A percentile compares a stretch with the other conserved stretches of the same genome.
Evolutionary conservation across 2,329 filamentous ascomycete species (phyloP).

Genomic region (Colletotrichum salicis): DNA sequence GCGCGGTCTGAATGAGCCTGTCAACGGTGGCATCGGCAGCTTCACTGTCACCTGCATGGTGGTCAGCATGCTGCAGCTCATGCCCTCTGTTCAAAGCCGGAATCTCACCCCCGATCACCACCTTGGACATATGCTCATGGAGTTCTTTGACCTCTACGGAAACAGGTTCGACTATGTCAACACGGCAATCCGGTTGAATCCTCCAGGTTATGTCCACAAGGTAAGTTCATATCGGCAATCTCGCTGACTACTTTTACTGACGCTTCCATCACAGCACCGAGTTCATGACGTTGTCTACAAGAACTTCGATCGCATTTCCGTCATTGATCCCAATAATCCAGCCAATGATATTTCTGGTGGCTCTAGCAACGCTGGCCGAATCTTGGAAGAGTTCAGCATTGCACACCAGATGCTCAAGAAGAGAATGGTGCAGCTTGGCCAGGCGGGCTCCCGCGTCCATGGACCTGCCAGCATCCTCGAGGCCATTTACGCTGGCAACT

Average conservation of each 20-base stretch:
- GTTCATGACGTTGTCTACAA: constrained; percentile 59
- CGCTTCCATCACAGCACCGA: neutral
- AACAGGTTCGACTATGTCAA: constrained; percentile 77
- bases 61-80: constrained; percentile 84
- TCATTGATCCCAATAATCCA: constrained; percentile 89
- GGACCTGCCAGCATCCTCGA: constrained; percentile 70
- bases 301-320: constrained; percentile 77
- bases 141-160: constrained; percentile 92
- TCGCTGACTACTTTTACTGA: neutral
- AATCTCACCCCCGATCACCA: constrained; percentile 71
- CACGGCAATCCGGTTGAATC: constrained; percentile 80
- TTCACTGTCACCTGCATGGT: constrained; percentile 96
- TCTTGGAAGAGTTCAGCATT: constrained; percentile 75
- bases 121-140: constrained; percentile 82
- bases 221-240: constrained; percentile 53
- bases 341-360: constrained; percentile 92
- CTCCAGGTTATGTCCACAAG: constrained; percentile 82
- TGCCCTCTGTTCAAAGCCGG: constrained; percentile 75
- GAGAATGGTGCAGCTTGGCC: constrained; percentile 65
- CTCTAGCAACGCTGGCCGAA: constrained; percentile 74
- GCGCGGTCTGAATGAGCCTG: constrained; percentile 90
- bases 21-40: constrained; percentile 89
- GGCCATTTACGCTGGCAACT: constrained; percentile 80
- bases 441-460: constrained; percentile 41
- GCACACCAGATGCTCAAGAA: constrained; percentile 68